Evolutionary conservation across 257 asterid species (phyloP), one percentile per base, ranked within the genome.

Genomic region (Solanum medicagineum): DNA sequence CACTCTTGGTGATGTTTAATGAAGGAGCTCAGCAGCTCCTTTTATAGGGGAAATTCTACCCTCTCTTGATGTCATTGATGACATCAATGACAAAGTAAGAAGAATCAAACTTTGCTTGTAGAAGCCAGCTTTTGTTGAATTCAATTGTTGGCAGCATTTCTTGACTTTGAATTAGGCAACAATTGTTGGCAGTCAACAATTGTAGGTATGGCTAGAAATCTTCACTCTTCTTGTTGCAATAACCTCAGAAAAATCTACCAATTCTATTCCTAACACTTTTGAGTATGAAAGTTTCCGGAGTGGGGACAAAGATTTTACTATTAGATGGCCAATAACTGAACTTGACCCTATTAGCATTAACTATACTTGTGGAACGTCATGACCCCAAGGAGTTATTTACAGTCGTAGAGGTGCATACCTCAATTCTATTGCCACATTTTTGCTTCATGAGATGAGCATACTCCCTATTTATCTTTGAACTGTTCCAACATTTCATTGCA

Each of bases 401-500:
- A 85, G 85, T 85, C 91, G 85, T 74, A 85, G 88, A 87, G 91
- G 91, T 85, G 89, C 91, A 74, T 87, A 89, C 81, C 89, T 89
- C 14, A 89, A 87, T 85, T 87, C 89, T 19, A 83, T 89, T 29
- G 85, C 89, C 66, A 71, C 88, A 32, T 62, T 83, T 65, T 85
- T 89, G 55, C 74, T 59, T 69, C 86, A 83, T 75, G 91, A 87
- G 47, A 83, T 87, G 88, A 22, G 80, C 57, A 79, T 86, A 54
- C 69, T 85, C 65, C 89, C 91, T 11, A 85, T 89, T 32, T 87
- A 83, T 89, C 82, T 89, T 36, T 89, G 89, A 89, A 85, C 87
- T 16, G 89, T 89, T 45, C 91, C 89, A 20, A 89, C 87, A 89
- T 89, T 89, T 85, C 91, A 89, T 54, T 85, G 91, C 89, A 89